Conservation (phyloP, 2,329 filamentous ascomycete species). For the Penicillium hesseltinei region DNA sequence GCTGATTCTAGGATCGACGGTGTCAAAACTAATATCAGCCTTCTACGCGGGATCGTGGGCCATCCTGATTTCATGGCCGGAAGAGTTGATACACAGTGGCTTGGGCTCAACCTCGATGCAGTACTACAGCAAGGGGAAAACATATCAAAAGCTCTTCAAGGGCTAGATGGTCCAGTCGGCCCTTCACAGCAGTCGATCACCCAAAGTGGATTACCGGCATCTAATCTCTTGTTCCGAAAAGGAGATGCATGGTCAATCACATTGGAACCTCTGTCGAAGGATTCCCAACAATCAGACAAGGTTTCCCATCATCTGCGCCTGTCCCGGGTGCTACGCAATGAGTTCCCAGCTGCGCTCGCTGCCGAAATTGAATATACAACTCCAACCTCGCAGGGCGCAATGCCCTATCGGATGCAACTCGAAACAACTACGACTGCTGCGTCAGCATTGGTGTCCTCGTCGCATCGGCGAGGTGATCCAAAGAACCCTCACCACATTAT, state of each 20-base stretch:
- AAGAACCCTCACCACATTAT: conserved; percentile 53
- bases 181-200: conserved; percentile 13
- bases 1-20: conserved; percentile 56
- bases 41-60: conserved; percentile 55
- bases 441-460: conserved; percentile 37
- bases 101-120: conserved; percentile 49
- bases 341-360: conserved; percentile 56
- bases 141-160: conserved; percentile 22
- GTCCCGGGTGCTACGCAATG: conserved; percentile 56
- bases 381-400: conserved; percentile 31
- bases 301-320: conserved; percentile 54
- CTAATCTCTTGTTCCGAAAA: conserved; percentile 54
- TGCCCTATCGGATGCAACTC: conserved; percentile 48
- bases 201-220: conserved; percentile 24
- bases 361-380: conserved; percentile 54
- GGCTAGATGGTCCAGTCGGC: background rate
- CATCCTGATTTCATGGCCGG: conserved; percentile 52
- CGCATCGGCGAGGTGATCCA: conserved; percentile 52
- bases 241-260: conserved; percentile 59
- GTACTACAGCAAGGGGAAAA: conserved; percentile 39
- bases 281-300: conserved; percentile 13
- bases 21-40: conserved; percentile 57
- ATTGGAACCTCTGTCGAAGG: conserved; percentile 39
- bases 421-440: conserved; percentile 48
- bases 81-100: conserved; percentile 57